These are phyloP conservation scores for Sinapis alba DNA, from an alignment of 441 rosid species.

Conservation along the genomic window DNA sequence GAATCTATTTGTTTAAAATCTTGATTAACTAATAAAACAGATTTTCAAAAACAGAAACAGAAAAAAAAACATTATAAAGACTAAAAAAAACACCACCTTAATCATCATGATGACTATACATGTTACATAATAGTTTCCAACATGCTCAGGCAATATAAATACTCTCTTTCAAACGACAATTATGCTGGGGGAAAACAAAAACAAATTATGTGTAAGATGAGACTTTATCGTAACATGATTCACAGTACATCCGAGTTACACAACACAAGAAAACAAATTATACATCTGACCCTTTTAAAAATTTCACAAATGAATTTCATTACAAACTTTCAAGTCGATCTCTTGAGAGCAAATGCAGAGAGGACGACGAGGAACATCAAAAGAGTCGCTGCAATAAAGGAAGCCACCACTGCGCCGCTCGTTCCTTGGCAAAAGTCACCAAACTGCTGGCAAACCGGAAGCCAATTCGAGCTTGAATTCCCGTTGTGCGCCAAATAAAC, in stretches of 20 bases:
- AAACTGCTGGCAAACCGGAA: slow-evolving; percentile 74
- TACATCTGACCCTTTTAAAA: slow-evolving; percentile 8
- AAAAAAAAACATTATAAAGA: too few species aligned
- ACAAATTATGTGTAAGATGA: slow-evolving; percentile 9
- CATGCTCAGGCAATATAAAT: not conserved
- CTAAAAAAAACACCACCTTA: too few species aligned
- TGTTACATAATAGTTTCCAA: too few species aligned
- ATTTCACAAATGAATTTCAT: slow-evolving; percentile 15
- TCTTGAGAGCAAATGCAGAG: slow-evolving; percentile 67
- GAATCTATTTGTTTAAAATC: too few species aligned
- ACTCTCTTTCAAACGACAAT: not conserved
- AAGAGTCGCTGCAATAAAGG: slow-evolving; percentile 50
- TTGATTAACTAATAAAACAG: too few species aligned
- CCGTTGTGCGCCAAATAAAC: slow-evolving; percentile 85
- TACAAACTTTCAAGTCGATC: slow-evolving; percentile 10
- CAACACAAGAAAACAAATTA: slow-evolving; percentile 11
- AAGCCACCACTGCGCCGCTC: slow-evolving; percentile 73
- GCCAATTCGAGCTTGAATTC: slow-evolving; percentile 73
- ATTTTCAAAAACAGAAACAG: too few species aligned
- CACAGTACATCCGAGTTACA: slow-evolving; percentile 6
- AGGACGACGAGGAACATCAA: slow-evolving; percentile 49
- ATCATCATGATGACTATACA: too few species aligned
- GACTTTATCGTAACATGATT: slow-evolving; percentile 17
- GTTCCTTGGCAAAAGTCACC: slow-evolving; percentile 67
- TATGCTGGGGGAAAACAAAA: not conserved